These are phyloP conservation scores for Lipomyces mesembrius DNA, from an alignment of 805 yeast species.

Conservation along the genomic window DNA sequence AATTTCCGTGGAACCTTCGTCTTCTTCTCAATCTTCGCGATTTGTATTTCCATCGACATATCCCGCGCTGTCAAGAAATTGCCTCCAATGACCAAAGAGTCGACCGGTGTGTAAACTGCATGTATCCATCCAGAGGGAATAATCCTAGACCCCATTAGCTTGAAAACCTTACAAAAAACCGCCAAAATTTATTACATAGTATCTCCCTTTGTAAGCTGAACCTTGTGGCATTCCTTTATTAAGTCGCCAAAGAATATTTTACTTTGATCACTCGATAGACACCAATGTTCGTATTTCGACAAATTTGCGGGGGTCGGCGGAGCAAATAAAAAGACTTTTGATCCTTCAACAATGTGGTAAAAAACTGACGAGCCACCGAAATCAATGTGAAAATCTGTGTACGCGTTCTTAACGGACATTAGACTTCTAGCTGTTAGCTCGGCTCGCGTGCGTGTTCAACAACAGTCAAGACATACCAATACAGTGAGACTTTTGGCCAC, in stretches of 20 bases:
- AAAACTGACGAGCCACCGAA: constrained; percentile 93
- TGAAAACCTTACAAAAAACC: neutral
- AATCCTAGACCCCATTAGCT: constrained; percentile 44
- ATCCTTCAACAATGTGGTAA: constrained; percentile 78
- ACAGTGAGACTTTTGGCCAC: constrained; percentile 57
- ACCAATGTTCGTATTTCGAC: constrained; percentile 70
- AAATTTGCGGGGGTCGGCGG: constrained; percentile 76
- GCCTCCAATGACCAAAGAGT: constrained; percentile 85
- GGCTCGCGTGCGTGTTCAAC: neutral
- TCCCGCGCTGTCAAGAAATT: constrained; percentile 74
- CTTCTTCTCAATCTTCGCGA: constrained; percentile 63
- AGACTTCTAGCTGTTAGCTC: constrained; percentile 44
- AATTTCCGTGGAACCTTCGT: constrained; percentile 78
- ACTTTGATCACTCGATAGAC: constrained; percentile 65
- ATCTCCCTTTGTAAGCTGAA: constrained; percentile 65
- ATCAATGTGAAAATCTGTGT: constrained; percentile 89
- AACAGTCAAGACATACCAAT: constrained; percentile 50
- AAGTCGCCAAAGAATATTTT: constrained; percentile 67
- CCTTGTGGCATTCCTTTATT: constrained; percentile 56
- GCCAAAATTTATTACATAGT: constrained; percentile 49
- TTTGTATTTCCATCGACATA: constrained; percentile 63
- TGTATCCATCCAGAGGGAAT: constrained; percentile 96
- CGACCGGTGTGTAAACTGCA: constrained; percentile 81
- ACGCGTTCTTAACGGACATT: constrained; percentile 81
- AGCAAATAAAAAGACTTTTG: constrained; percentile 71